A percentile compares a stretch with the other conserved stretches of the same genome.
Conservation (phyloP, 1,284 basidiomycete species). For the Ustilago sp. region DNA sequence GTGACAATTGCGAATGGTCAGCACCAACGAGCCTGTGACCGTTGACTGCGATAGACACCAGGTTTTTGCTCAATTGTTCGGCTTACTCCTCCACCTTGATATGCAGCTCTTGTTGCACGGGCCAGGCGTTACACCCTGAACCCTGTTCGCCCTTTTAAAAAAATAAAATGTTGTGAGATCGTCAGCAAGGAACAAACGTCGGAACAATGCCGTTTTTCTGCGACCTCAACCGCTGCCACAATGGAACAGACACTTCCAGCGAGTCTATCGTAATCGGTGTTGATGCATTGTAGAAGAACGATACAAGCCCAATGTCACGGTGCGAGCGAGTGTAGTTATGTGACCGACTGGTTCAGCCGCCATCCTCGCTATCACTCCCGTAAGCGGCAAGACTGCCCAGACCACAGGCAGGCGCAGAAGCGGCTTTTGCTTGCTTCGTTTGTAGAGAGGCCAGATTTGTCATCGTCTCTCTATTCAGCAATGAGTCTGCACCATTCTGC, state of each 20-base stretch:
- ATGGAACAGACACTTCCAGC: too few relatives aligned
- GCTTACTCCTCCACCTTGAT: neutral
- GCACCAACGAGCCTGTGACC: neutral
- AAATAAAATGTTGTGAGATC: neutral
- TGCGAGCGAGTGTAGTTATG: neutral
- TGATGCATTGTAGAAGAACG: neutral
- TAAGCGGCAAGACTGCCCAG: slow-evolving; percentile 61
- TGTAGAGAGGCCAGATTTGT: slow-evolving; percentile 45
- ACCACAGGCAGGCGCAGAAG: slow-evolving; percentile 18
- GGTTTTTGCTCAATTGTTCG: neutral
- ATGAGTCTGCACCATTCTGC: slow-evolving; percentile 12
- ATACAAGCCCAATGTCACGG: neutral
- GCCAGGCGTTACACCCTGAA: slow-evolving; percentile 1
- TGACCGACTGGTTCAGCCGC: slow-evolving; percentile 8
- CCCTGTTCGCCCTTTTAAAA: neutral
- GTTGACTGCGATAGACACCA: neutral
- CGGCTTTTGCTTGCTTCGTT: slow-evolving; percentile 7
- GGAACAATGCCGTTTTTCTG: too few relatives aligned
- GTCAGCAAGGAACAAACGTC: too few relatives aligned
- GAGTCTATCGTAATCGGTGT: too few relatives aligned
- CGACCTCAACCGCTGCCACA: too few relatives aligned
- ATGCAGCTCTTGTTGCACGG: neutral
- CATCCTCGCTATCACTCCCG: slow-evolving; percentile 63
- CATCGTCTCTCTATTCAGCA: slow-evolving; percentile 52
- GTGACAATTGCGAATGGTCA: neutral